Conservation (phyloP, 2,329 filamentous ascomycete genomes). For the Penicillium crustosum region DNA sequence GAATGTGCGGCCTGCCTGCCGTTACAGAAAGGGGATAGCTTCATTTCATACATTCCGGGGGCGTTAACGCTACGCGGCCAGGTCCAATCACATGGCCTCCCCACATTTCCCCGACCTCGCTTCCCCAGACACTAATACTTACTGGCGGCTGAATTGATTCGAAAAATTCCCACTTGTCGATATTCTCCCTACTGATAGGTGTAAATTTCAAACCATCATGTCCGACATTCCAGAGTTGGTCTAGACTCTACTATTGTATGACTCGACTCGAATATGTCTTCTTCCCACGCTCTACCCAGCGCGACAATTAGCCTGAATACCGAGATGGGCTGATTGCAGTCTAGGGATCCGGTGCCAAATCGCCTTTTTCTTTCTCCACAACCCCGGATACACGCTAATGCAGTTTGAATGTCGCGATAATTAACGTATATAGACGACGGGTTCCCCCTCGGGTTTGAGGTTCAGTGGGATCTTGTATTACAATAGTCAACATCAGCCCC, state of each 20-base stretch:
- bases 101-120: slow-evolving; percentile 2
- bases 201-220: slow-evolving; percentile 8
- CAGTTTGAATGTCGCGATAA: neutral
- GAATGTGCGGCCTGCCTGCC: slow-evolving; percentile 2
- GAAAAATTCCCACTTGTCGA: neutral
- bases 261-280: neutral
- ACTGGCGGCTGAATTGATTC: slow-evolving; percentile 5
- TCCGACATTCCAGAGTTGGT: slow-evolving; percentile 11
- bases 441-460: neutral
- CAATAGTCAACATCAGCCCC: neutral
- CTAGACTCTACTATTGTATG: neutral
- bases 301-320: slow-evolving; percentile 17
- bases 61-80: neutral
- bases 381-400: slow-evolving; percentile 3
- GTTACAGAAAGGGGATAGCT: slow-evolving; percentile 19
- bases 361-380: slow-evolving; percentile 10
- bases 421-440: slow-evolving; percentile 9
- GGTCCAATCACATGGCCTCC: slow-evolving; percentile 13
- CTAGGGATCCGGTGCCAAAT: neutral
- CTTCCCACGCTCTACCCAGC: neutral
- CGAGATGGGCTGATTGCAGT: neutral
- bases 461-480: neutral
- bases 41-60: neutral
- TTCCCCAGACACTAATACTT: slow-evolving; percentile 15
- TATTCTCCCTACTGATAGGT: slow-evolving; percentile 15